Evolutionary conservation across 139 green algal species (phyloP).

Genomic region (Zygnema circumcarinatum): DNA sequence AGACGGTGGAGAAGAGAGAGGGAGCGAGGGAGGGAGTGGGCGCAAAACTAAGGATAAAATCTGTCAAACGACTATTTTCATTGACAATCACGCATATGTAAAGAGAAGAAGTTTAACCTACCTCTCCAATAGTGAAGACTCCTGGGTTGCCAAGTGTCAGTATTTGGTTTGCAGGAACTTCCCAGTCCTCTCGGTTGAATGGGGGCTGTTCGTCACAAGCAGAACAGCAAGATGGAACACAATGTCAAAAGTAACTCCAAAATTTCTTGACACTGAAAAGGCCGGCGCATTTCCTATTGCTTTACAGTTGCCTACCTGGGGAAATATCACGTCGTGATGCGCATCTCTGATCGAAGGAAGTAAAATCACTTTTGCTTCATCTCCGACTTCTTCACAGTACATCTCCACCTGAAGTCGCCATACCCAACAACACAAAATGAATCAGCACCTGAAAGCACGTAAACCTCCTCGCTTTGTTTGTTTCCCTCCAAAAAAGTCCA

Average conservation of each 20-base stretch:
- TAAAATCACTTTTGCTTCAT: constrained; percentile 70
- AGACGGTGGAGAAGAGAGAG: too few species aligned
- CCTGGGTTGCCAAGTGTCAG: neutral
- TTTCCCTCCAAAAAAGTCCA: too few species aligned
- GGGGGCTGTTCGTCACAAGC: neutral
- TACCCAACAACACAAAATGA: too few species aligned
- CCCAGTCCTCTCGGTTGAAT: neutral
- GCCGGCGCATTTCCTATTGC: neutral
- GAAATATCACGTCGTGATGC: constrained; percentile 76
- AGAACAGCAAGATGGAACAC: neutral
- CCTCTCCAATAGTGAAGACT: neutral
- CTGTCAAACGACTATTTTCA: too few species aligned
- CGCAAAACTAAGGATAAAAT: too few species aligned
- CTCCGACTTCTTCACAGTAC: constrained; percentile 28
- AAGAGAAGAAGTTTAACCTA: neutral
- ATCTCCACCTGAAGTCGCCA: constrained; percentile 50
- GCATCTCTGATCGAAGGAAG: constrained; percentile 80
- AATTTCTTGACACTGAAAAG: neutral
- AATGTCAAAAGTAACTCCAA: neutral
- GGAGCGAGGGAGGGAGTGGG: too few species aligned
- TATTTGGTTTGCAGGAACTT: constrained; percentile 5
- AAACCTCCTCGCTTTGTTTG: too few species aligned
- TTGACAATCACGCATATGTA: neutral
- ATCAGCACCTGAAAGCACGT: too few species aligned
- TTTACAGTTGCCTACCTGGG: constrained; percentile 49